Percentiles rank a stretch among this genome's conserved stretches.
Evolutionary conservation across 176 grass and related monocot genomes (phyloP).

Genomic region (Paspalum vaginatum): DNA sequence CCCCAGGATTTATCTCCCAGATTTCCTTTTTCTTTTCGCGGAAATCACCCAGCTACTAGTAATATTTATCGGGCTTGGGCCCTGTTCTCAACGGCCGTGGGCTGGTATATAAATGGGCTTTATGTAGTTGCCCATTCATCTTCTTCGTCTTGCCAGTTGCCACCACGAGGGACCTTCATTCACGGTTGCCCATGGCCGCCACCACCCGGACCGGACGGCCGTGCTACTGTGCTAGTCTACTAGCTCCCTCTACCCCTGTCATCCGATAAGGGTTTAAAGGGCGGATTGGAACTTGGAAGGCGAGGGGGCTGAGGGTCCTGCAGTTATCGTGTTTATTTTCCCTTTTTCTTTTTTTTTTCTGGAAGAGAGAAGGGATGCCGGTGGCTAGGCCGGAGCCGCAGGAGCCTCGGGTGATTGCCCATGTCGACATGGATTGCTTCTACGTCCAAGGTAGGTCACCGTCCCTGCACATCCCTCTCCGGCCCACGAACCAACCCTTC

Average conservation of each 20-base stretch:
- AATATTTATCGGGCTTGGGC: background rate
- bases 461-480: background rate
- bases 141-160: conserved; percentile 17
- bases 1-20: background rate
- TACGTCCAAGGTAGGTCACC: conserved; percentile 91
- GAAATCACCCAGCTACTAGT: background rate
- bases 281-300: background rate
- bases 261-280: background rate
- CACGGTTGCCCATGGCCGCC: conserved; percentile 7
- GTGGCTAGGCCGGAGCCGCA: conserved; percentile 75
- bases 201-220: too few species aligned
- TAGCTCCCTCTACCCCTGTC: background rate
- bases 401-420: conserved; percentile 83
- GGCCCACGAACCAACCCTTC: background rate
- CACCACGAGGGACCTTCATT: background rate
- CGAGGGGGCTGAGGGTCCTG: conserved; percentile 26
- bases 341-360: background rate
- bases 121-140: background rate
- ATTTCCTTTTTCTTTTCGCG: background rate
- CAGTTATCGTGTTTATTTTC: background rate
- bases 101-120: conserved; percentile 1
- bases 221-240: background rate
- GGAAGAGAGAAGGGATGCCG: conserved; percentile 54
- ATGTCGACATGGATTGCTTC: conserved; percentile 98
- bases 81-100: background rate